phyloP scores from a whole-genome alignment of 768 basidiomycete species.

The Leccinellum albellum region DNA sequence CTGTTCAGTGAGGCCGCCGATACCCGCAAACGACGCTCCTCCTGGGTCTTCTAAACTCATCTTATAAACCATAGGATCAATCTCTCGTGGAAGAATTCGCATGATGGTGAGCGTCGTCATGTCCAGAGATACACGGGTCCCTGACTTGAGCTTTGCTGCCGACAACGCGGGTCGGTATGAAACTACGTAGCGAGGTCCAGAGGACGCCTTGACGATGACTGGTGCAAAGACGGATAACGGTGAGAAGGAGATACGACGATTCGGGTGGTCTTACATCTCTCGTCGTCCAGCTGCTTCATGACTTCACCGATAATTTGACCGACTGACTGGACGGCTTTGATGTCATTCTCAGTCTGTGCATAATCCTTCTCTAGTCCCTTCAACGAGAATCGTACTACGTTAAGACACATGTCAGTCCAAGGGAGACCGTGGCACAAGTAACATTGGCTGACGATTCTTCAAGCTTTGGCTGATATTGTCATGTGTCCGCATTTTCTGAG shows the following conservation, averaged over 20 bases:
- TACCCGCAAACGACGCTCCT: conserved; percentile 92
- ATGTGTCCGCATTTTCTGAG: conserved; percentile 92
- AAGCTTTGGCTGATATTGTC: conserved; percentile 81
- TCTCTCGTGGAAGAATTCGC: conserved; percentile 95
- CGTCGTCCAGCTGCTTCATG: conserved; percentile 97
- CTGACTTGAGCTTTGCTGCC: conserved; percentile 86
- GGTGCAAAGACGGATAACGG: not conserved
- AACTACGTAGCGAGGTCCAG: conserved; percentile 97
- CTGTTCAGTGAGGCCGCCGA: conserved; percentile 94
- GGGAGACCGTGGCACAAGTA: not conserved
- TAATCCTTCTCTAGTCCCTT: conserved; percentile 87
- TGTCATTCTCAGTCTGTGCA: conserved; percentile 96
- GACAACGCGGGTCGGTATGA: conserved; percentile 93
- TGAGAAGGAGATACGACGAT: not conserved
- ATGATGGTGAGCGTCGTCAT: conserved; percentile 99
- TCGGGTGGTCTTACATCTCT: conserved; percentile 69
- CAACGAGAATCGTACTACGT: conserved; percentile 81
- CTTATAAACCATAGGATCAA: conserved; percentile 98
- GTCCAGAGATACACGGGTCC: conserved; percentile 94
- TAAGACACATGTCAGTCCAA: not conserved
- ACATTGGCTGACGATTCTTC: conserved; percentile 71
- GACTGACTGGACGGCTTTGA: conserved; percentile 97
- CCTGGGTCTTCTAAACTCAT: conserved; percentile 99
- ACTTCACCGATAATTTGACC: conserved; percentile 99
- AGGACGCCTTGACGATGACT: conserved; percentile 99